These are phyloP conservation scores for Ophiostoma tasmaniense DNA, from an alignment of 2,329 filamentous ascomycete genomes.

Conservation along the genomic window DNA sequence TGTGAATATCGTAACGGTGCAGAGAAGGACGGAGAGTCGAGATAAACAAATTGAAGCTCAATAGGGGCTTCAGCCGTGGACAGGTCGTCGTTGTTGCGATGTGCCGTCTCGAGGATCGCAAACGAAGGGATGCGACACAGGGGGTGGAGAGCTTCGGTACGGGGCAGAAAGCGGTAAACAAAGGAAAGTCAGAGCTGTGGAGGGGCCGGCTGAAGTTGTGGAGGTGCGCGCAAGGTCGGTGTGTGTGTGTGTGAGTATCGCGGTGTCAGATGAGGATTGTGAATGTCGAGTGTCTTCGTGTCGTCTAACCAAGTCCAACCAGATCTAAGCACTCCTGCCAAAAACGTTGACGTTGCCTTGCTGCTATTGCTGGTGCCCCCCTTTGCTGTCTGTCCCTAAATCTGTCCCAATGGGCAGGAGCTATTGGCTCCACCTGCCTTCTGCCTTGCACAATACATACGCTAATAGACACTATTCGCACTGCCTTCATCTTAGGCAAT, in stretches of 20 bases:
- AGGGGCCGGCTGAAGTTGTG: background rate
- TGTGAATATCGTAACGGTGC: background rate
- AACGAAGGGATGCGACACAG: constrained; percentile 7
- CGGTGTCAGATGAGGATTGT: background rate
- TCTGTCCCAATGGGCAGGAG: constrained; percentile 14
- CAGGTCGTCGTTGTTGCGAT: background rate
- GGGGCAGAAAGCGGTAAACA: background rate
- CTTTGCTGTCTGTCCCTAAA: constrained; percentile 12
- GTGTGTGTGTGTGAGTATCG: background rate
- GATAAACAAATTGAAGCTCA: background rate
- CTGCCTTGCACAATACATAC: background rate
- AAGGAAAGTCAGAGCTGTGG: background rate
- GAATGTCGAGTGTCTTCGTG: background rate
- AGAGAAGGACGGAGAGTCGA: background rate
- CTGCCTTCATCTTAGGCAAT: background rate
- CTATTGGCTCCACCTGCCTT: background rate
- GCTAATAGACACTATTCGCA: background rate
- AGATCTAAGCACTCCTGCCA: background rate
- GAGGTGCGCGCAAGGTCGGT: background rate
- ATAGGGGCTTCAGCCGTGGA: background rate
- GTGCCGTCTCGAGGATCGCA: background rate
- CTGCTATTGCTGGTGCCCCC: constrained; percentile 1
- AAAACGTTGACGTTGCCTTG: constrained; percentile 2
- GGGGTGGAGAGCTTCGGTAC: background rate
- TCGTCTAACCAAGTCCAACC: background rate